Evolutionary conservation across 805 yeast species (phyloP).

Genomic region (Spathaspora boniae): DNA sequence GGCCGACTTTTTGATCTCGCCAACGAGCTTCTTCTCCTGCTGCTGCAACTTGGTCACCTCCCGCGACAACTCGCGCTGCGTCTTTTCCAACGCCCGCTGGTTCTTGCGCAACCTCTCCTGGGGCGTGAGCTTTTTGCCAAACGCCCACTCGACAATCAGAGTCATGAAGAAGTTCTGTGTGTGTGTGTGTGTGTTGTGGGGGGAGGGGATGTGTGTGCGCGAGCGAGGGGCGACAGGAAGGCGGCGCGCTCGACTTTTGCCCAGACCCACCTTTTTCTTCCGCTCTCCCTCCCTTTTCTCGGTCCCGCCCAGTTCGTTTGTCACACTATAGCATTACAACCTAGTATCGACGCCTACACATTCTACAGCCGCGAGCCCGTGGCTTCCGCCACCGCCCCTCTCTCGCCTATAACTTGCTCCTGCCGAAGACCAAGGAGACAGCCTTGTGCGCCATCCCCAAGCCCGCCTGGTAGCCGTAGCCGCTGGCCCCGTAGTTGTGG

Average conservation of each 20-base stretch:
- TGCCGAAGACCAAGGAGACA: constrained; percentile 25
- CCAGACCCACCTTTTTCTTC: not conserved
- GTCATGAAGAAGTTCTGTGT: constrained; percentile 25
- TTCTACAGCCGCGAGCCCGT: no score
- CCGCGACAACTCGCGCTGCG: constrained; percentile 88
- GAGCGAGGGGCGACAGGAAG: not conserved
- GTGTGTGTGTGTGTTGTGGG: not conserved
- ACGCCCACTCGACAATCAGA: constrained; percentile 79
- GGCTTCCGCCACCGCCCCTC: no score
- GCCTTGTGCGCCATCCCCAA: constrained; percentile 55
- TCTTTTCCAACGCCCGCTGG: constrained; percentile 90
- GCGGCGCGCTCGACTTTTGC: not conserved
- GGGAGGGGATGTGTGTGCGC: not conserved
- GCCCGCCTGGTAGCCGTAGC: constrained; percentile 67
- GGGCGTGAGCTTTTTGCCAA: constrained; percentile 90
- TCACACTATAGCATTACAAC: no score
- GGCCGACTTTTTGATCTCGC: constrained; percentile 88
- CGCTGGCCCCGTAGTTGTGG: constrained; percentile 72
- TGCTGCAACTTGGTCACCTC: constrained; percentile 82
- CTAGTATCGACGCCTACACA: no score
- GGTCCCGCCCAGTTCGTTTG: constrained; percentile 1
- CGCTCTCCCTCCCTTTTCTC: no score
- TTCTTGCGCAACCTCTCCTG: constrained; percentile 93
- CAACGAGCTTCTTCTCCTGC: constrained; percentile 84
- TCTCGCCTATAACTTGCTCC: constrained; percentile 6